Base-by-base conservation (phyloP, 2,329 filamentous ascomycete genomes). In the Exophiala aquamarina region DNA sequence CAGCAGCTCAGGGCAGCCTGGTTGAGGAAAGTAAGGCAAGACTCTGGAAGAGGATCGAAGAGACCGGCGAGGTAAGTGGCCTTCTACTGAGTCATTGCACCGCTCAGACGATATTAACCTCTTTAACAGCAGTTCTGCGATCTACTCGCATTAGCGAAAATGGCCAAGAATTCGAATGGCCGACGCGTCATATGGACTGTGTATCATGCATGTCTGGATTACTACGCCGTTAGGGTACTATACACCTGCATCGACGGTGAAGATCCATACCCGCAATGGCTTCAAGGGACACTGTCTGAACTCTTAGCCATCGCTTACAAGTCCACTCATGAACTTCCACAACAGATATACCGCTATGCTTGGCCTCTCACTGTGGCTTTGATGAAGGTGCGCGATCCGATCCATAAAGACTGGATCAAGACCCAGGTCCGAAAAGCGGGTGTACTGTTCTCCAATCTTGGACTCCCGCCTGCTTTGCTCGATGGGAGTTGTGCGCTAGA, bases 181-280 rank as follows among this genome's bases (percentile, higher is more conserved):
- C 41, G 41, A 11, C 47, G 47, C 8, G 41, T 49, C 8, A 39
- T 49, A 4, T 40, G 23, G 35, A 49, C 41, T 23, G 34, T 49
- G 21, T 49, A 44, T 35, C 47, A 49, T 21, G 47, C 41, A 13
- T 23, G 23, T 18, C 41, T 49, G 15, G 47, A 49, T 26, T 49
- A 38, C 21, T 45, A 49, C 34, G 47, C 47, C 28, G 5, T 44
- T 7, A 34, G 41, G 26, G 36, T 49, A 20, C 28, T 49, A 11
- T 49, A 31, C 21, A 42, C 15, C 19, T 48, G 44, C 21, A 17
- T 35, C 20, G 44, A 42, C 18, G 18, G 28, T 26, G 17, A 17
- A n/a, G 38, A 31, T 36, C 18, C 31, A 2, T 33, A 36, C 17
- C 17, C 41, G 20, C 15, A 13, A 28, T 45, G 41, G 47, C 26